Evolutionary conservation across 2,329 filamentous ascomycete genomes (phyloP).

Genomic region (Rosellinia necatrix): DNA sequence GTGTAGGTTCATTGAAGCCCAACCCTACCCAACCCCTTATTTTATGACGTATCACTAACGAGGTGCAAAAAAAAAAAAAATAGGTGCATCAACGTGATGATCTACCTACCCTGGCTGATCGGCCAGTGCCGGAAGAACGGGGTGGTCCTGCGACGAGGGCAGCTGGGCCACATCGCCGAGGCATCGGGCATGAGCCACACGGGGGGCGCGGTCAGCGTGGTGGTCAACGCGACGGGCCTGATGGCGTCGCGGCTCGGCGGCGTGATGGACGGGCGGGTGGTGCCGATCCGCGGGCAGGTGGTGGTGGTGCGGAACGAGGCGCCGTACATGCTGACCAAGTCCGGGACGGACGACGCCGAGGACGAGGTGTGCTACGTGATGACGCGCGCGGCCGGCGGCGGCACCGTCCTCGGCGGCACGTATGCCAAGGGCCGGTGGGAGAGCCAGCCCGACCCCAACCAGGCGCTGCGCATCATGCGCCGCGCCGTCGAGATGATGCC

Average conservation of each 20-base stretch:
- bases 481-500: conserved; percentile 70
- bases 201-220: conserved; percentile 63
- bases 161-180: conserved; percentile 73
- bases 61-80: no score
- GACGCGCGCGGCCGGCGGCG: conserved; percentile 78
- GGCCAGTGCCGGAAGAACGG: conserved; percentile 78
- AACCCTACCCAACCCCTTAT: no score
- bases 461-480: conserved; percentile 84
- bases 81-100: conserved; percentile 89
- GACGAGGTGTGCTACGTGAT: conserved; percentile 82
- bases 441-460: conserved; percentile 74
- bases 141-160: conserved; percentile 67
- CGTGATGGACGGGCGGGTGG: conserved; percentile 74
- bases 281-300: conserved; percentile 80
- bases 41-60: no score
- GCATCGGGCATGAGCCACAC: conserved; percentile 65
- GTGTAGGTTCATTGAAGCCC: no score
- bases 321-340: conserved; percentile 69
- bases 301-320: conserved; percentile 82
- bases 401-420: conserved; percentile 84
- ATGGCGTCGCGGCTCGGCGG: conserved; percentile 77
- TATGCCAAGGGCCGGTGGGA: conserved; percentile 83
- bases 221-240: conserved; percentile 87
- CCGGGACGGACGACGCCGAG: conserved; percentile 73
- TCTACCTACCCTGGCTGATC: conserved; percentile 86